Conservation (phyloP, 805 yeast genomes). For the Starmerella asiatica region DNA sequence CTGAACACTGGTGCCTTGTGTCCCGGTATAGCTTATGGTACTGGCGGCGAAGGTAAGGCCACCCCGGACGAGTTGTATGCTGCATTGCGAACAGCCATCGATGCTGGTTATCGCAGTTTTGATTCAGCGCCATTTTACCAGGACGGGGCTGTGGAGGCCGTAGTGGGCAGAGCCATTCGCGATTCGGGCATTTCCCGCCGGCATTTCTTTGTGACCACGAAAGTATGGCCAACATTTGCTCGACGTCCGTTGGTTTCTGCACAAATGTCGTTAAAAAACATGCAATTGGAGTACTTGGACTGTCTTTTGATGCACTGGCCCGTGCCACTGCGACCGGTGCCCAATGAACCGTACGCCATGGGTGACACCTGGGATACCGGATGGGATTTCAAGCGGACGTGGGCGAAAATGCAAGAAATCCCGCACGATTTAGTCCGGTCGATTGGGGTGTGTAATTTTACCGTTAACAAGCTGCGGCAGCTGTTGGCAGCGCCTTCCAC, state of each 20-base stretch:
- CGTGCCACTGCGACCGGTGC: slow-evolving; percentile 24
- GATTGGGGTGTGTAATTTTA: slow-evolving; percentile 61
- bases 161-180: slow-evolving; percentile 38
- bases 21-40: slow-evolving; percentile 63
- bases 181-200: slow-evolving; percentile 38
- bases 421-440: slow-evolving; percentile 42
- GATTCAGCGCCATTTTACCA: slow-evolving; percentile 62
- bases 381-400: slow-evolving; percentile 39
- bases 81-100: slow-evolving; percentile 46
- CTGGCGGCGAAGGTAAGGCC: slow-evolving; percentile 35
- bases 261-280: slow-evolving; percentile 43
- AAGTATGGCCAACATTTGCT: slow-evolving; percentile 34
- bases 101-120: slow-evolving; percentile 60
- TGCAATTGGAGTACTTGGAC: slow-evolving; percentile 66
- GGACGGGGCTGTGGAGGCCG: slow-evolving; percentile 38
- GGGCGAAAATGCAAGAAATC: slow-evolving; percentile 50
- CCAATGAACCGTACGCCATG: slow-evolving; percentile 20
- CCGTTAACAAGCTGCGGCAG: slow-evolving; percentile 37
- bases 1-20: slow-evolving; percentile 49
- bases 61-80: slow-evolving; percentile 28
- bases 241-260: slow-evolving; percentile 38
- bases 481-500: slow-evolving; percentile 32
- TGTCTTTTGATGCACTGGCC: slow-evolving; percentile 80
- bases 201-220: slow-evolving; percentile 58
- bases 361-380: slow-evolving; percentile 18